A percentile compares a stretch with the other conserved stretches of the same genome.
Evolutionary conservation across 202 grass and related monocot species (phyloP).

Genomic region (Dendrocalamus latiflorus): DNA sequence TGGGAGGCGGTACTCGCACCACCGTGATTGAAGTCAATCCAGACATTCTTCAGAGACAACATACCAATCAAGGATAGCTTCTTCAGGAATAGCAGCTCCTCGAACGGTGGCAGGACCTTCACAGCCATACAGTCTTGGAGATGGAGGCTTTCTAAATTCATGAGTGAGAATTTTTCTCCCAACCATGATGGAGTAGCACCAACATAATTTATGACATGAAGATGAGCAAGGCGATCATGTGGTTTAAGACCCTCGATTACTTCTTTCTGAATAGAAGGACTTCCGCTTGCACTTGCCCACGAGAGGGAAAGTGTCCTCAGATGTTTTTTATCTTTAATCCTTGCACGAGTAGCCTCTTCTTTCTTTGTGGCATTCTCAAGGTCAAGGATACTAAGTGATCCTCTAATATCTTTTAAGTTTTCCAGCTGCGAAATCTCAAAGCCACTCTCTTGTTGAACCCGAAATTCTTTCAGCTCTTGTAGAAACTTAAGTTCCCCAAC

Average conservation of each 20-base stretch:
- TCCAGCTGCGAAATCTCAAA: conserved; percentile 35
- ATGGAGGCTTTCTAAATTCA: conserved; percentile 25
- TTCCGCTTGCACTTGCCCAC: conserved; percentile 12
- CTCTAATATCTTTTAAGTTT: conserved; percentile 16
- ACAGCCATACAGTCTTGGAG: conserved; percentile 32
- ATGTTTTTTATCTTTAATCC: conserved; percentile 49
- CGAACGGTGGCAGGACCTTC: conserved; percentile 43
- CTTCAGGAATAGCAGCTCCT: conserved; percentile 34
- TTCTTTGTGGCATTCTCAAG: conserved; percentile 26
- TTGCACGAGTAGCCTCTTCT: conserved; percentile 10
- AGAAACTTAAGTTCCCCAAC: conserved; percentile 27
- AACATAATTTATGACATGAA: conserved; percentile 30
- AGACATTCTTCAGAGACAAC: conserved; percentile 28
- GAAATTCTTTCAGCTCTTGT: conserved; percentile 3
- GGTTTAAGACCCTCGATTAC: conserved; percentile 47
- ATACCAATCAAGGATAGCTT: conserved; percentile 36
- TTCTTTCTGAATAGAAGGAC: conserved; percentile 9
- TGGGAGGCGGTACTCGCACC: not conserved
- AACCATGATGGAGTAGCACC: conserved; percentile 43
- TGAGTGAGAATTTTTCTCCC: not conserved
- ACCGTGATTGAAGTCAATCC: conserved; percentile 20
- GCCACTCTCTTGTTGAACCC: not conserved
- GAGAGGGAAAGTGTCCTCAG: conserved; percentile 34
- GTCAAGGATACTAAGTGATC: conserved; percentile 20
- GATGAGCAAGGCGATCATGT: conserved; percentile 24